phyloP scores from a whole-genome alignment of 768 basidiomycete species.

The Termitomyces sp. region DNA sequence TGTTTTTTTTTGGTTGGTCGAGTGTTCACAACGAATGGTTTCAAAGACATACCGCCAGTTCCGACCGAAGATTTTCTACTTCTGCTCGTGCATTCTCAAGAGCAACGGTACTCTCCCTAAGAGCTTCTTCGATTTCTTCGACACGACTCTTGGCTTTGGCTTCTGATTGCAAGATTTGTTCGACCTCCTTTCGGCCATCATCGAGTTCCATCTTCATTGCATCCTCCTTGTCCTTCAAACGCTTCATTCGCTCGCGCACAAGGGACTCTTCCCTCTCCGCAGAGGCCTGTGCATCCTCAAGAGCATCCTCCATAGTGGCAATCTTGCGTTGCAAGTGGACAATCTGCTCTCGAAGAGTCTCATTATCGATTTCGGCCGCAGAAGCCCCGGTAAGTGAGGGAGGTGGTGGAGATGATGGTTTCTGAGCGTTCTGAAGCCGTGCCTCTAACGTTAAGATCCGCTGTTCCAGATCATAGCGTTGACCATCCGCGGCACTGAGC shows the following conservation, averaged over 20 bases:
- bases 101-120: slow-evolving; percentile 81
- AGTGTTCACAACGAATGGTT: not conserved
- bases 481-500: slow-evolving; percentile 61
- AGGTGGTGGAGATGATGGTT: slow-evolving; percentile 18
- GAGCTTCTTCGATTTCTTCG: slow-evolving; percentile 85
- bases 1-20: slow-evolving; percentile 18
- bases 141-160: slow-evolving; percentile 55
- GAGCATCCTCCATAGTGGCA: slow-evolving; percentile 69
- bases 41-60: slow-evolving; percentile 56
- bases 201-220: slow-evolving; percentile 64
- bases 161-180: slow-evolving; percentile 60
- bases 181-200: slow-evolving; percentile 60
- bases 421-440: slow-evolving; percentile 23
- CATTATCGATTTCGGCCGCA: slow-evolving; percentile 92
- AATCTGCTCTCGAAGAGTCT: slow-evolving; percentile 86
- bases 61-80: slow-evolving; percentile 72
- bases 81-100: slow-evolving; percentile 89
- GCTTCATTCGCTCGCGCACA: slow-evolving; percentile 57
- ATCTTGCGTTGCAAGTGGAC: slow-evolving; percentile 80
- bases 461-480: slow-evolving; percentile 76
- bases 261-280: slow-evolving; percentile 71
- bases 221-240: slow-evolving; percentile 71
- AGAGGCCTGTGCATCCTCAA: slow-evolving; percentile 69
- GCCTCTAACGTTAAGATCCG: slow-evolving; percentile 51
- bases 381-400: slow-evolving; percentile 42